Conservation (phyloP, 331 rosid species). For the Dryas integrifolia region DNA sequence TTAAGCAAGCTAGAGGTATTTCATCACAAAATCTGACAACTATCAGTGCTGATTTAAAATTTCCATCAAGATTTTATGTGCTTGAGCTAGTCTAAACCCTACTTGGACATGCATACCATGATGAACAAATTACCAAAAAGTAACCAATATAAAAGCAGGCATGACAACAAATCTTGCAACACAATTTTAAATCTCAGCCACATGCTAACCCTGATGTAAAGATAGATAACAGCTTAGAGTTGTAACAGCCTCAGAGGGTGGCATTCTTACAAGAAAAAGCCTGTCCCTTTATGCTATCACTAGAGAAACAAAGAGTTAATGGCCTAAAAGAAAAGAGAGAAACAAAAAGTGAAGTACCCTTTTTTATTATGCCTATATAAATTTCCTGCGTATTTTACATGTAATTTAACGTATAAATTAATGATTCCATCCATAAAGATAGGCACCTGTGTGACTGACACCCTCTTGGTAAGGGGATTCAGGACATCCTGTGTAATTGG, state of each 20-base stretch:
- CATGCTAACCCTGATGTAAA: neutral
- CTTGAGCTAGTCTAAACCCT: neutral
- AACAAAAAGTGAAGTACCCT: neutral
- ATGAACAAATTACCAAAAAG: neutral
- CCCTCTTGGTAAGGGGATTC: neutral
- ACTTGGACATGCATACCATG: neutral
- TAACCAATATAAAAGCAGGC: neutral
- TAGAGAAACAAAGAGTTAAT: neutral
- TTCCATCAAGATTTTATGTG: neutral
- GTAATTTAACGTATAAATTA: neutral
- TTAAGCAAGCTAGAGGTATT: slow-evolving; percentile 1
- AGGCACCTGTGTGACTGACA: neutral
- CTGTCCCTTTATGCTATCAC: neutral
- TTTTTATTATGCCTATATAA: neutral
- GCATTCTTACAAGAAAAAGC: neutral
- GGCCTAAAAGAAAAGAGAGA: too few species aligned
- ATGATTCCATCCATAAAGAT: slow-evolving; percentile 2
- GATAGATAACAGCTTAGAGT: neutral
- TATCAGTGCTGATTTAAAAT: neutral
- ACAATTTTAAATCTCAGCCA: neutral
- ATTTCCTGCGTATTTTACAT: neutral
- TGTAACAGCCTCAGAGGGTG: neutral
- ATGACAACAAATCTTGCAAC: neutral
- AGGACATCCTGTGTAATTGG: neutral
- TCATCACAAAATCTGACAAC: neutral